These are phyloP conservation scores for Aureobasidium pullulans DNA, from an alignment of 2,329 filamentous ascomycete genomes.

Conservation along the genomic window DNA sequence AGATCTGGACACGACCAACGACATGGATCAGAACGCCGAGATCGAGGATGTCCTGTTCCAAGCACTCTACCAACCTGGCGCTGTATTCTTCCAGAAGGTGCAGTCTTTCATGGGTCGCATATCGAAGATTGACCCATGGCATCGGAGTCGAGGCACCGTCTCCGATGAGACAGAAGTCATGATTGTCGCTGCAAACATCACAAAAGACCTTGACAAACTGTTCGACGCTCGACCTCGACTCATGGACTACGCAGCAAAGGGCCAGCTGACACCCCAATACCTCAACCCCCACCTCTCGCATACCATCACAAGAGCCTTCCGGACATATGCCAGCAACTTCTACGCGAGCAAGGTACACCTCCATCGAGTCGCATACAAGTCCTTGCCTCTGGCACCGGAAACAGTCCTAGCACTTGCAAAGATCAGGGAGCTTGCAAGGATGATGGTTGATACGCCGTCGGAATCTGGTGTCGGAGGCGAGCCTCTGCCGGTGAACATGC, in stretches of 20 bases:
- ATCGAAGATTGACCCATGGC: slow-evolving; percentile 50
- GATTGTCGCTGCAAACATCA: slow-evolving; percentile 45
- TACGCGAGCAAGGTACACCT: slow-evolving; percentile 50
- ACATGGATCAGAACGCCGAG: slow-evolving; percentile 23
- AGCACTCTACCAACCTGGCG: slow-evolving; percentile 48
- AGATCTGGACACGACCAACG: slow-evolving; percentile 3
- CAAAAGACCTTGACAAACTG: slow-evolving; percentile 43
- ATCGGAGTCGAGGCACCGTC: slow-evolving; percentile 48
- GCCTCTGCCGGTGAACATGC: slow-evolving; percentile 47
- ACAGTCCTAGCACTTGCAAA: slow-evolving; percentile 41
- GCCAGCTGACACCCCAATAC: slow-evolving; percentile 42
- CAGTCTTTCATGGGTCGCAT: slow-evolving; percentile 52
- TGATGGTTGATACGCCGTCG: not conserved
- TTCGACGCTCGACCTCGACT: slow-evolving; percentile 46
- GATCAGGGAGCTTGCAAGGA: slow-evolving; percentile 33
- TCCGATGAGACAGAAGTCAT: slow-evolving; percentile 54
- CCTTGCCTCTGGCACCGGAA: slow-evolving; percentile 46
- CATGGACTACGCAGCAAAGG: slow-evolving; percentile 51
- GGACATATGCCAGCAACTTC: slow-evolving; percentile 51
- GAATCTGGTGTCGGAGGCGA: slow-evolving; percentile 22
- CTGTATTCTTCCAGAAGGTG: slow-evolving; percentile 52
- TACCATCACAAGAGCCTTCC: slow-evolving; percentile 46
- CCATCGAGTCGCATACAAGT: slow-evolving; percentile 51
- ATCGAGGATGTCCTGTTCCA: slow-evolving; percentile 48
- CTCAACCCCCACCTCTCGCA: slow-evolving; percentile 43